These are phyloP conservation scores for Xeromyces bisporus DNA, from an alignment of 495 filamentous ascomycete genomes.

Conservation along the genomic window DNA sequence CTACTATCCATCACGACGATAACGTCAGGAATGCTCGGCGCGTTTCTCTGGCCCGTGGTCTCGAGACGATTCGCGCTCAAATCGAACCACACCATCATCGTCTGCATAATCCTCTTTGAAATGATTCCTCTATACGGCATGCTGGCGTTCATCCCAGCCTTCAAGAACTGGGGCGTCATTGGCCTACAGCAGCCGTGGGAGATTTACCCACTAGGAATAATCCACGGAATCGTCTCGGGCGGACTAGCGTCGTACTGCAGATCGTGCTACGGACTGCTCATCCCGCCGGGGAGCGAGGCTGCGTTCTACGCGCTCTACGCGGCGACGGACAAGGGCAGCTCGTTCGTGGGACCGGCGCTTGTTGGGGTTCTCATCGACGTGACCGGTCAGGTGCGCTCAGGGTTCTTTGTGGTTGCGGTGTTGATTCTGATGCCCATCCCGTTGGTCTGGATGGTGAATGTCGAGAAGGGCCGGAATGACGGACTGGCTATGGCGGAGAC, in stretches of 20 bases:
- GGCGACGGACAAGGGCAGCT: conserved; percentile 84
- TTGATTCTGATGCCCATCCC: conserved; percentile 63
- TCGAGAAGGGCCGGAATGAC: conserved; percentile 59
- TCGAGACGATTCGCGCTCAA: conserved; percentile 41
- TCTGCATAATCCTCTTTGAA: conserved; percentile 70
- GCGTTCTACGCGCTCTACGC: conserved; percentile 89
- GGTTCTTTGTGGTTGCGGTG: conserved; percentile 75
- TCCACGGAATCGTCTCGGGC: conserved; percentile 76
- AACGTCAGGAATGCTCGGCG: conserved; percentile 58
- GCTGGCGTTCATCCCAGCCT: conserved; percentile 62
- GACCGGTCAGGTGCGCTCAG: conserved; percentile 65
- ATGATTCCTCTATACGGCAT: conserved; percentile 76
- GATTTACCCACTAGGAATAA: conserved; percentile 69
- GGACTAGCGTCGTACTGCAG: conserved; percentile 74
- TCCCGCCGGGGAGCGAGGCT: conserved; percentile 80
- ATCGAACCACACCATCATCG: conserved; percentile 65
- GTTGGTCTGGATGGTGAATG: conserved; percentile 61
- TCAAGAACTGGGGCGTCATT: conserved; percentile 52
- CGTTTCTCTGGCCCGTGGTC: conserved; percentile 66
- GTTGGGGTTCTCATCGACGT: conserved; percentile 71
- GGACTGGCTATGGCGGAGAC: conserved; percentile 46
- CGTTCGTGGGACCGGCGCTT: conserved; percentile 74
- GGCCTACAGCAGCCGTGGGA: conserved; percentile 81
- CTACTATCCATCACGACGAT: conserved; percentile 75
- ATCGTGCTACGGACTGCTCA: conserved; percentile 65